Evolutionary conservation across 805 yeast genomes (phyloP).

Genomic region (Zygoascus bituminiphila): DNA sequence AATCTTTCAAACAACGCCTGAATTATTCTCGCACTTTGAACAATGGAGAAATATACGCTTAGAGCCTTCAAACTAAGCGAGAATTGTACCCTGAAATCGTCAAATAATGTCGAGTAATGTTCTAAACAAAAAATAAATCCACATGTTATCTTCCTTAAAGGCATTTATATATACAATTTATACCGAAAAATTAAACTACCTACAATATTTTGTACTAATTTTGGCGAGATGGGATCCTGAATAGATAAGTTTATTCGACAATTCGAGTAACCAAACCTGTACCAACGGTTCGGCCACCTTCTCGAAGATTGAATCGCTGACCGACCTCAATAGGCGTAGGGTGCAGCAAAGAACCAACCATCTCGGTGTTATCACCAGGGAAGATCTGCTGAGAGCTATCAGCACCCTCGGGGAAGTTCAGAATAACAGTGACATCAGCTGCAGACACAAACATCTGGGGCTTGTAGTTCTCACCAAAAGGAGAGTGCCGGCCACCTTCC

Average conservation of each 20-base stretch:
- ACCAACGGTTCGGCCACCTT: slow-evolving; percentile 98
- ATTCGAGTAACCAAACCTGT: slow-evolving; percentile 96
- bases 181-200: background rate
- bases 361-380: slow-evolving; percentile 98
- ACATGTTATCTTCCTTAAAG: too few species aligned
- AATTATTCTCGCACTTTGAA: too few species aligned
- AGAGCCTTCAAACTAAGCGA: too few species aligned
- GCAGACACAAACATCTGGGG: slow-evolving; percentile 97
- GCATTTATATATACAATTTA: background rate
- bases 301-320: slow-evolving; percentile 98
- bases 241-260: slow-evolving; percentile 50
- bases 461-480: slow-evolving; percentile 94
- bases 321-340: slow-evolving; percentile 93
- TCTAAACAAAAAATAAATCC: too few species aligned
- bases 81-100: too few species aligned
- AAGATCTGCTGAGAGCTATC: slow-evolving; percentile 86
- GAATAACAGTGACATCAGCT: slow-evolving; percentile 84
- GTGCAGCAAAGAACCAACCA: slow-evolving; percentile 81
- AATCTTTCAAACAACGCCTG: too few species aligned
- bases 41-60: too few species aligned
- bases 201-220: too few species aligned
- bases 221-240: too few species aligned
- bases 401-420: slow-evolving; percentile 79
- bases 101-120: too few species aligned
- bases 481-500: slow-evolving; percentile 99